Evolutionary conservation across 2,329 filamentous ascomycete species (phyloP), one percentile per base, ranked within the genome.

Genomic region (Bipolaris zeicola): DNA sequence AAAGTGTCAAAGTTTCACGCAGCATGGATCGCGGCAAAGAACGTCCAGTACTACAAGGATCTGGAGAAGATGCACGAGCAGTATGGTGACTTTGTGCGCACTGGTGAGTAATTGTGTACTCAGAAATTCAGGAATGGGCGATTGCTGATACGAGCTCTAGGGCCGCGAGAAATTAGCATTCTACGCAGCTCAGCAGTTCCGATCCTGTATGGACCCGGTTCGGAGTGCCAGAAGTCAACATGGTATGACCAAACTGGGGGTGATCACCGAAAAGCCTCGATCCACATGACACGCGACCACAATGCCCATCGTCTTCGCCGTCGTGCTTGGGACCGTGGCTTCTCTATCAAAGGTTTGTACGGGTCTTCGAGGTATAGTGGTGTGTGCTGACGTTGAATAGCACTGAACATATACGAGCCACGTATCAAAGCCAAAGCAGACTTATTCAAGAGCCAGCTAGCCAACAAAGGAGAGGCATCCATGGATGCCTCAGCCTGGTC

Each of bases 11-110:
- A 64, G 4, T 68, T 76, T 36, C 73, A 74, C 24, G 64, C 62
- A 13, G 62, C 68, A 0, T 54, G 52, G 6, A 56, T 72, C n/a
- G 56, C 63, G 6, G 69, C 68, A 20, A 70, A 69, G 38, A 52
- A 66, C 31, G 53, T 66, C 2, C 58, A 72, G 33, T 75, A 73
- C 48, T 66, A 71, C 52, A 63, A 68, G 36, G 67, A 72, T 26
- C 22, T 74, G 6, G 63, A 58, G 4, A 61, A 60, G 36, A 52
- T 75, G 52, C 74, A 76, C 50, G 44, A 58, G 0, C 51, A 64
- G 34, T 75, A 76, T 57, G 74, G 75, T 20, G 68, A 76, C 41
- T 69, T 74, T 57, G 68, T 76, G 5, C 68, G 72, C 26, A 71
- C 67, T 8, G 75, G 75, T 73, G 58, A 57, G 49, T 54, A 18